Evolutionary conservation across 306 rosid species (phyloP), one percentile per base, ranked within the genome.

Genomic region (Macrotyloma uniflorum): DNA sequence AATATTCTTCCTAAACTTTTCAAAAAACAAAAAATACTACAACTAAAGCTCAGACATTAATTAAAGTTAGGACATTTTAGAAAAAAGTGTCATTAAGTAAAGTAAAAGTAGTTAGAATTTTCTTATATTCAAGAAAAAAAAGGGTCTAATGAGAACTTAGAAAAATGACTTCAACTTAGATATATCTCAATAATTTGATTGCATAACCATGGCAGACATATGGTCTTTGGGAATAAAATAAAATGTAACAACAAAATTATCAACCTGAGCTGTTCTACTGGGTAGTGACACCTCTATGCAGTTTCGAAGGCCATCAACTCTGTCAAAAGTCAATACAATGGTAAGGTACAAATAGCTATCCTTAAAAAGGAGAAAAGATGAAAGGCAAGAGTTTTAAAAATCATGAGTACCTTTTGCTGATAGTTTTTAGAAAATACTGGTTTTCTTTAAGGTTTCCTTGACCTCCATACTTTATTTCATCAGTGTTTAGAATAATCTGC

Each of bases 221-320:
- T 49, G 38, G 13, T 54, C 74, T 40, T 22, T 43, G 23, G 26
- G 24, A 75, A 58, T 54, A 75, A 71, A 47, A 24, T 36, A 61
- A 74, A 76, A 67, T 76, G 70, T 63, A 65, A 78, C 64, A 62
- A 72, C 13, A 76, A 75, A 74, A 53, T 57, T 58, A 85, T 80
- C 77, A 76, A 92, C 98, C 98, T 92, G 98, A 30, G 98, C 93
- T 62, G 97, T 95, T 81, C 97, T 84, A 72, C 90, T 83, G 11
- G 93, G 98, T 70, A 92, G 87, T 70, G 85, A 73, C 84, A 89
- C 89, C 75, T 87, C 96, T 75, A 95, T 78, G 97, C 98, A 86
- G 84, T 88, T 87, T 79, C 84, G 85, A 40, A 87, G 90, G 50
- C 90, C 98, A 69, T 91, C 98, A 20, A 82, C 89, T 76, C 98